Evolutionary conservation across 2,329 filamentous ascomycete genomes (phyloP).

Genomic region (Aspergillus pseudotamarii): DNA sequence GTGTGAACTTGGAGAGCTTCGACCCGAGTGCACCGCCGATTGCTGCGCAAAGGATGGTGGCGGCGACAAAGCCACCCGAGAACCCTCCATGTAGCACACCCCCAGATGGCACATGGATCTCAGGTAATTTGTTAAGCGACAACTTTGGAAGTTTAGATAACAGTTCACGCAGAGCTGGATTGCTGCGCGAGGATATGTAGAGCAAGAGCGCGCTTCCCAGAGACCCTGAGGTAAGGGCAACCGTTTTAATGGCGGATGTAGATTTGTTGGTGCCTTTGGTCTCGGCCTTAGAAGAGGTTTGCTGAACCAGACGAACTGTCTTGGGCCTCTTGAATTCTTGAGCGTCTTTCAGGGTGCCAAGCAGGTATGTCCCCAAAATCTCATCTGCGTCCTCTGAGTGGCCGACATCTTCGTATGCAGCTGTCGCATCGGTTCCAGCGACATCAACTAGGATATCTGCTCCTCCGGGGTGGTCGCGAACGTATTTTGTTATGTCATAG

Average conservation of each 20-base stretch:
- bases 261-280: not conserved
- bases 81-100: slow-evolving; percentile 16
- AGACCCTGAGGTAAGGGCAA: slow-evolving; percentile 6
- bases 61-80: slow-evolving; percentile 24
- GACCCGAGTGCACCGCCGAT: slow-evolving; percentile 14
- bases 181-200: not conserved
- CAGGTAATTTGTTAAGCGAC: not conserved
- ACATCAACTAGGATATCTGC: slow-evolving; percentile 43
- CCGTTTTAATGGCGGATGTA: not conserved
- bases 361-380: slow-evolving; percentile 39
- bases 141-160: not conserved
- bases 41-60: slow-evolving; percentile 15
- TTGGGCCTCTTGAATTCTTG: slow-evolving; percentile 17
- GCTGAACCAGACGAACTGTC: slow-evolving; percentile 24
- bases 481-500: slow-evolving; percentile 61
- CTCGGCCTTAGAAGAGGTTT: not conserved
- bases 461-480: slow-evolving; percentile 60
- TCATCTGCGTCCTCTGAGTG: slow-evolving; percentile 51
- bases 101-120: not conserved
- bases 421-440: slow-evolving; percentile 46
- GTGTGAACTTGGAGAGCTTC: slow-evolving; percentile 21
- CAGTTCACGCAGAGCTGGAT: not conserved
- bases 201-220: not conserved
- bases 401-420: slow-evolving; percentile 48
- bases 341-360: slow-evolving; percentile 39